Evolutionary conservation across 192 early-diverging fungal genomes (phyloP), one percentile per base, ranked within the genome.

Genomic region (Coemansia sp.): DNA sequence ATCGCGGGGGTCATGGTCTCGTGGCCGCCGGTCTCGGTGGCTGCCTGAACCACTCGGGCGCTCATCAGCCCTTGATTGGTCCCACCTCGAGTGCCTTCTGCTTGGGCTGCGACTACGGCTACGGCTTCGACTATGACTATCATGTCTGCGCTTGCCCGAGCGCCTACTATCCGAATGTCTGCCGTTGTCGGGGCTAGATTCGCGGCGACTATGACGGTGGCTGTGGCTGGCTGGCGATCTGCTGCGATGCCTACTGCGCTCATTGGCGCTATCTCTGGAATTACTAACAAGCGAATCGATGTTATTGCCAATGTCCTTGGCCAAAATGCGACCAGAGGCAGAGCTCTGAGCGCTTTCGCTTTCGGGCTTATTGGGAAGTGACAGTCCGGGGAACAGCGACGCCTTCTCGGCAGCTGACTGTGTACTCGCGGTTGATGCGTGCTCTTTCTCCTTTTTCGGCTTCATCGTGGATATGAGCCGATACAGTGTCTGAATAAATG

Each of bases 401-500:
- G 86, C 72, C 50, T 90, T 91, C 6, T 88, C 83, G 8, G 87
- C 89, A 16, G 63, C 63, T 25, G 74, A 72, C 14, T 73, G 65
- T 41, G 72, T 59, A 57, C 4, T 68, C 35, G 31, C 57, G 34
- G 41, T 42, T 58, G 33, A 48, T 42, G 14, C 43, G 65, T 6
- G 36, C 3, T 31, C 65, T 3, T 45, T 65, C 42, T 25, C 53
- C 45, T 35, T 66, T 39, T 85, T 88, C 7, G 91, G 89, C 59
- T 87, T 84, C 84, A 99, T 87, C 9, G 95, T 91, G 12, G 83
- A 84, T 53, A 99, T 95, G 21, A 99, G 84, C 23, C 95, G 87
- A 76, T 97, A 89, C 18, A 99, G 72, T 39, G 86, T 92, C 55
- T 87, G 87, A 38, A 96, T 83, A 62, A 99, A 91, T 0, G 90